Conservation (phyloP, 1,284 basidiomycete genomes). For the Sanghuangporus baumii region DNA sequence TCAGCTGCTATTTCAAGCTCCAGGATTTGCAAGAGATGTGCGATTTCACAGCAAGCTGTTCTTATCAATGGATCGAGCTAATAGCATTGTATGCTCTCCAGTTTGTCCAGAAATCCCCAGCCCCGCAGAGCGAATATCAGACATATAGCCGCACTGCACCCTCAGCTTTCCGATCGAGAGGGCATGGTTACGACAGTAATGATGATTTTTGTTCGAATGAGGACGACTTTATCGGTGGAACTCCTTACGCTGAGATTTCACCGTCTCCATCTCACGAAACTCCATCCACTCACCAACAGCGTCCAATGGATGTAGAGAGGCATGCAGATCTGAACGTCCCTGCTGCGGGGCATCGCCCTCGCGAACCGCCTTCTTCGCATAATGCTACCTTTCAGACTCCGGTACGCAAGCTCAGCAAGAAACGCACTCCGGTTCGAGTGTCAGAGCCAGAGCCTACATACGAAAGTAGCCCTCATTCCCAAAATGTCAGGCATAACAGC, state of each 20-base stretch:
- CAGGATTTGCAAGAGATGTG: conserved; percentile 68
- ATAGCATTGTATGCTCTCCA: not conserved
- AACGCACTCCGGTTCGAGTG: not conserved
- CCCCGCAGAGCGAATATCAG: conserved; percentile 7
- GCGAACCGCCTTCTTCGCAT: not conserved
- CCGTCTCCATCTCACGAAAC: not conserved
- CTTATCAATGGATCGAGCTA: not conserved
- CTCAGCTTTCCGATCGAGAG: not conserved
- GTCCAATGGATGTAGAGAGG: conserved; percentile 5
- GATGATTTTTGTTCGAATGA: conserved; percentile 8
- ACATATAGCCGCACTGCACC: not conserved
- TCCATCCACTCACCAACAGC: not conserved
- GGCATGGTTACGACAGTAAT: conserved; percentile 2
- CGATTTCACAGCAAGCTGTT: conserved; percentile 23
- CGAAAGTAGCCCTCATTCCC: not conserved
- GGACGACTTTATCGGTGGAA: conserved; percentile 33
- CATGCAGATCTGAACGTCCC: not conserved
- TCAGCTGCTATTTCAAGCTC: conserved; percentile 57
- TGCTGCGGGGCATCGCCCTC: not conserved
- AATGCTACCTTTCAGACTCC: not conserved
- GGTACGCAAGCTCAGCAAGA: not conserved
- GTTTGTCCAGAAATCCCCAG: conserved; percentile 8
- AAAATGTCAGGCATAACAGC: not conserved
- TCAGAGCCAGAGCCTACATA: not conserved
- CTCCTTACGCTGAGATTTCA: conserved; percentile 35